Conservation (phyloP, 2,329 filamentous ascomycete genomes). For the Scorias spongiosa region DNA sequence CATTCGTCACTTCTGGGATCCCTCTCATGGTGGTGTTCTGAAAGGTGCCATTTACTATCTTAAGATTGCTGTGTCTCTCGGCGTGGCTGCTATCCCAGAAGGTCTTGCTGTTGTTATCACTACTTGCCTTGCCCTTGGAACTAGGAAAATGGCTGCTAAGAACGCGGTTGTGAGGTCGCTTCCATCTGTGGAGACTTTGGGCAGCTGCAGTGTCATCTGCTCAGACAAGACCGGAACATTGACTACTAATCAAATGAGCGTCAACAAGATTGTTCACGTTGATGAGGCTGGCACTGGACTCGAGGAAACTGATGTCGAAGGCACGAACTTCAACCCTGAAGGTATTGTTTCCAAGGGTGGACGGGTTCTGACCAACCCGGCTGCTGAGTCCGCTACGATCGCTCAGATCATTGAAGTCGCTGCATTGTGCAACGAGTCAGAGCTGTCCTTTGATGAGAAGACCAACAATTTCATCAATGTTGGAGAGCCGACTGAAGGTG, state of each 20-base stretch:
- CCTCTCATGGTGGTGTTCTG: conserved; percentile 64
- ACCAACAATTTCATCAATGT: conserved; percentile 62
- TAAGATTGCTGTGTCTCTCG: conserved; percentile 96
- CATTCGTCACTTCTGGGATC: conserved; percentile 90
- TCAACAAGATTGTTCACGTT: conserved; percentile 80
- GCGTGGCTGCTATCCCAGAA: conserved; percentile 94
- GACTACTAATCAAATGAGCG: conserved; percentile 99
- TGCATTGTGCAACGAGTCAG: conserved; percentile 77
- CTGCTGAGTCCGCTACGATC: conserved; percentile 58
- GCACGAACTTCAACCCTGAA: conserved; percentile 78
- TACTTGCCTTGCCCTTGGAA: conserved; percentile 91
- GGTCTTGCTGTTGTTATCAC: conserved; percentile 96
- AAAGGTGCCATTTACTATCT: conserved; percentile 99
- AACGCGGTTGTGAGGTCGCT: conserved; percentile 93
- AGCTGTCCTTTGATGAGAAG: conserved; percentile 66
- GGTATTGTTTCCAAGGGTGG: conserved; percentile 56
- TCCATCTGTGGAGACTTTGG: conserved; percentile 91
- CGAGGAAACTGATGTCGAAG: conserved; percentile 78
- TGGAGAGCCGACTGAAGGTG: conserved; percentile 90
- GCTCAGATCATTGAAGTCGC: conserved; percentile 58
- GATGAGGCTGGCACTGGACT: conserved; percentile 57
- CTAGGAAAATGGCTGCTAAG: conserved; percentile 96
- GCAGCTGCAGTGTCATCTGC: conserved; percentile 98
- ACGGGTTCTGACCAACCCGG: conserved; percentile 51
- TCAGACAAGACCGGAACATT: conserved; percentile 98